These are phyloP conservation scores for Cephaloascus albidus DNA, from an alignment of 805 yeast genomes.

Conservation along the genomic window DNA sequence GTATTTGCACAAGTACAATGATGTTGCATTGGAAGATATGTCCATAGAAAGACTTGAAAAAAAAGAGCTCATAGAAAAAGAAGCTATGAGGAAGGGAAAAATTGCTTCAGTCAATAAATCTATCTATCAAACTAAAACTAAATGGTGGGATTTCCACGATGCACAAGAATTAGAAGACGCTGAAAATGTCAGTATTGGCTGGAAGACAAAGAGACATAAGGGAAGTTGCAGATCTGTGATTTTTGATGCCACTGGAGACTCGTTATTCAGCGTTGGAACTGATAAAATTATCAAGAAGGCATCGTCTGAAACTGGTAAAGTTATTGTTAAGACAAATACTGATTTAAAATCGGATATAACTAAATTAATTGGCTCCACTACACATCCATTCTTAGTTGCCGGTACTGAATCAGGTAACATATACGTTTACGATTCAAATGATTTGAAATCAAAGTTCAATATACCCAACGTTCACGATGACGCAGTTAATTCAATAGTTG, in stretches of 20 bases:
- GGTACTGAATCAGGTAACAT: slow-evolving; percentile 70
- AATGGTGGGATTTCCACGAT: slow-evolving; percentile 35
- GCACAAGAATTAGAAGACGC: slow-evolving; percentile 14
- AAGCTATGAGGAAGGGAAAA: slow-evolving; percentile 14
- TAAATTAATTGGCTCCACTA: slow-evolving; percentile 32
- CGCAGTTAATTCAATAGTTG: slow-evolving; percentile 65
- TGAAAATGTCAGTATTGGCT: slow-evolving; percentile 25
- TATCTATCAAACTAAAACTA: slow-evolving; percentile 24
- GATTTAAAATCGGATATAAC: slow-evolving; percentile 12
- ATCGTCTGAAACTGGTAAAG: slow-evolving; percentile 63
- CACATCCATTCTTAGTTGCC: slow-evolving; percentile 40
- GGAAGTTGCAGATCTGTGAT: slow-evolving; percentile 72
- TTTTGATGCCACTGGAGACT: slow-evolving; percentile 54
- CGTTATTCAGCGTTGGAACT: slow-evolving; percentile 63
- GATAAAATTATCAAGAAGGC: slow-evolving; percentile 78
- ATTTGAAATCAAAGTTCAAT: slow-evolving; percentile 38
- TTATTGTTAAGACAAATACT: slow-evolving; percentile 39
- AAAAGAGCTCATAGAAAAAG: slow-evolving; percentile 11
- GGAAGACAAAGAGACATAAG: slow-evolving; percentile 90
- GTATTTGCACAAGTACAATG: slow-evolving; percentile 49
- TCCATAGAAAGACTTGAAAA: slow-evolving; percentile 14
- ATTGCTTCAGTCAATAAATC: slow-evolving; percentile 13
- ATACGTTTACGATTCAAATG: slow-evolving; percentile 49
- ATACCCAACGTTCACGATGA: slow-evolving; percentile 61
- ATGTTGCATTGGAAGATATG: slow-evolving; percentile 28